These are phyloP conservation scores for Omphalotus olearius DNA, from an alignment of 1,284 basidiomycete genomes.

Conservation along the genomic window DNA sequence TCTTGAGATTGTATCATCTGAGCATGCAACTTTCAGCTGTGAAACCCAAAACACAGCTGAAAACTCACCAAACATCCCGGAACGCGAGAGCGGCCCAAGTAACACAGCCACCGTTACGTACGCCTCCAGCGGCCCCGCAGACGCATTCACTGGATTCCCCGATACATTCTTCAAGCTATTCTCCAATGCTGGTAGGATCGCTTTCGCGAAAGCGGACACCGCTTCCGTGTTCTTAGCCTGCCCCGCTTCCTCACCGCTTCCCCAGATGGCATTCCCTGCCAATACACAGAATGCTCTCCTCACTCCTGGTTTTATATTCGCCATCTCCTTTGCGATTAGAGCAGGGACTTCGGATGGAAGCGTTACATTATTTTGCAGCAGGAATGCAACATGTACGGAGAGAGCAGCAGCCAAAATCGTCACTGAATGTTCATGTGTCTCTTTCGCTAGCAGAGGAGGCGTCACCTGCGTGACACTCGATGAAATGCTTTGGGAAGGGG, in stretches of 20 bases:
- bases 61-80: conserved; percentile 49
- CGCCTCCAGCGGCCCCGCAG: conserved; percentile 75
- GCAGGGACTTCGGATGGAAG: conserved; percentile 41
- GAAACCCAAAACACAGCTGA: background rate
- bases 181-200: conserved; percentile 62
- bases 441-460: conserved; percentile 69
- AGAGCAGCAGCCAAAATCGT: conserved; percentile 52
- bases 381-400: conserved; percentile 51
- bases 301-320: conserved; percentile 45
- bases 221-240: conserved; percentile 23
- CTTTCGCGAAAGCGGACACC: conserved; percentile 44
- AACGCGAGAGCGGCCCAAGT: conserved; percentile 54
- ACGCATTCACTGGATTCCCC: conserved; percentile 46
- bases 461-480: conserved; percentile 48
- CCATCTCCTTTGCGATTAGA: conserved; percentile 69
- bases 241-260: conserved; percentile 16
- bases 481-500: conserved; percentile 51
- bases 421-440: conserved; percentile 67
- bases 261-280: conserved; percentile 49
- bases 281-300: conserved; percentile 49
- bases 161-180: conserved; percentile 62
- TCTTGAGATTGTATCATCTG: conserved; percentile 26
- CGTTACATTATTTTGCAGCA: conserved; percentile 40
- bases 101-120: conserved; percentile 74
- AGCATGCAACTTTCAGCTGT: conserved; percentile 5